Percentiles rank a stretch among this genome's conserved stretches.
phyloP scores from a whole-genome alignment of 2,329 filamentous ascomycete genomes.

The Zasmidium citrigriseum region DNA sequence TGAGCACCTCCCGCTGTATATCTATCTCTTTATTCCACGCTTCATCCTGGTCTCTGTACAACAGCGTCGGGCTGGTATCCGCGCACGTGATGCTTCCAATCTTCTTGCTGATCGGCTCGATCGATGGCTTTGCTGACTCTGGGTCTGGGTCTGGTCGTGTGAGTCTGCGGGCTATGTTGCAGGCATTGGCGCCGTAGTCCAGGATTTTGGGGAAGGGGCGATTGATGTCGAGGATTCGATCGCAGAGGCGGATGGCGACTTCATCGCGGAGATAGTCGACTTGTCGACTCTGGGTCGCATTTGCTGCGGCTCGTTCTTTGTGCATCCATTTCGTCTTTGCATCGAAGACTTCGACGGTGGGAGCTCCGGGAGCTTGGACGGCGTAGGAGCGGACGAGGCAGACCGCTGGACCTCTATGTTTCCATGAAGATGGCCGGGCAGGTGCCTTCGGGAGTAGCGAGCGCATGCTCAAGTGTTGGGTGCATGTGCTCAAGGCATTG shows the following conservation, averaged over 20 bases:
- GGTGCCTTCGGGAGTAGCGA: conserved; percentile 10
- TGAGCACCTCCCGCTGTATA: conserved; percentile 74
- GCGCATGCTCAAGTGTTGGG: conserved; percentile 20
- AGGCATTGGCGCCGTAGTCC: conserved; percentile 92
- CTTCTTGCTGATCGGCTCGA: conserved; percentile 67
- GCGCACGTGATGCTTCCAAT: conserved; percentile 76
- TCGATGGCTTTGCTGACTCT: conserved; percentile 60
- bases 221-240: conserved; percentile 90
- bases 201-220: conserved; percentile 80
- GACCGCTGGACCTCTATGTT: neutral
- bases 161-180: conserved; percentile 85
- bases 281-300: conserved; percentile 71
- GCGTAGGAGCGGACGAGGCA: conserved; percentile 58
- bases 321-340: conserved; percentile 83
- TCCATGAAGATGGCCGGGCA: neutral
- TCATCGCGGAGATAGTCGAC: conserved; percentile 95
- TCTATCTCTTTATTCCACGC: conserved; percentile 74
- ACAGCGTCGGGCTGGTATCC: conserved; percentile 74
- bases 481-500: conserved; percentile 5
- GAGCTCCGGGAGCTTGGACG: conserved; percentile 72
- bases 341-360: conserved; percentile 89
- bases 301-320: conserved; percentile 77
- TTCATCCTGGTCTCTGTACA: conserved; percentile 76
- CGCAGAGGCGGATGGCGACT: conserved; percentile 79
- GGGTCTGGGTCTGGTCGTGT: conserved; percentile 63